phyloP scores from a whole-genome alignment of 1,284 basidiomycete species.

The Moesziomyces aphidis region DNA sequence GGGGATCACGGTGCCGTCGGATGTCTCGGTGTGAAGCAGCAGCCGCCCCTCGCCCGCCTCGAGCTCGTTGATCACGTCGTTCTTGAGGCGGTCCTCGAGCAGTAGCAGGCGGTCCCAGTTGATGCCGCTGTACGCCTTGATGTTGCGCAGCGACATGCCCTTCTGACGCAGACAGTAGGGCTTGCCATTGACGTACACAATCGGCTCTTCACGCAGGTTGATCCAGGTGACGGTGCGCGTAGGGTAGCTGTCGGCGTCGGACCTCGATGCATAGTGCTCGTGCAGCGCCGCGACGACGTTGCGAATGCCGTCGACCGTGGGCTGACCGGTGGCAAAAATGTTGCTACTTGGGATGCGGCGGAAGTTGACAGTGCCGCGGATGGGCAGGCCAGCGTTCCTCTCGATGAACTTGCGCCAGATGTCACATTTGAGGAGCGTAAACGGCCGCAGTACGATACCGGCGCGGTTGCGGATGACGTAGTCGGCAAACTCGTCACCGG shows the following conservation, averaged over 20 bases:
- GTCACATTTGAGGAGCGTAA: constrained; percentile 65
- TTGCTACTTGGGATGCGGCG: constrained; percentile 84
- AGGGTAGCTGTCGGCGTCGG: constrained; percentile 16
- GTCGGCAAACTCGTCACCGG: constrained; percentile 67
- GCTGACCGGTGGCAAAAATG: constrained; percentile 79
- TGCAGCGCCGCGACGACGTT: constrained; percentile 76
- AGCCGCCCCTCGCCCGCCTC: constrained; percentile 85
- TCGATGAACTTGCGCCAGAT: constrained; percentile 65
- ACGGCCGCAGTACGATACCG: constrained; percentile 64
- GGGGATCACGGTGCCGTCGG: constrained; percentile 89
- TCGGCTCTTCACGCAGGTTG: constrained; percentile 86
- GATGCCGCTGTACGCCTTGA: constrained; percentile 65
- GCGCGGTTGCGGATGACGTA: constrained; percentile 65
- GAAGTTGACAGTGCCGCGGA: constrained; percentile 95
- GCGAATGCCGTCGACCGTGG: constrained; percentile 88
- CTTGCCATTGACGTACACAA: constrained; percentile 90
- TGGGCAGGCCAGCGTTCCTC: constrained; percentile 44
- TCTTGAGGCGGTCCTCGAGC: constrained; percentile 85
- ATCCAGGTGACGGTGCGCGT: constrained; percentile 80
- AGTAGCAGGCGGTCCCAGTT: constrained; percentile 60
- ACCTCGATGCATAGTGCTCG: constrained; percentile 44
- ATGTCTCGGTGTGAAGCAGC: constrained; percentile 88
- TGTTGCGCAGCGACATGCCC: constrained; percentile 63
- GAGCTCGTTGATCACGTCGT: constrained; percentile 88
- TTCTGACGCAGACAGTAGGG: constrained; percentile 70